Evolutionary conservation across 2,329 filamentous ascomycete species (phyloP), one percentile per base, ranked within the genome.

Genomic region (Ceratocystis cubensis): DNA sequence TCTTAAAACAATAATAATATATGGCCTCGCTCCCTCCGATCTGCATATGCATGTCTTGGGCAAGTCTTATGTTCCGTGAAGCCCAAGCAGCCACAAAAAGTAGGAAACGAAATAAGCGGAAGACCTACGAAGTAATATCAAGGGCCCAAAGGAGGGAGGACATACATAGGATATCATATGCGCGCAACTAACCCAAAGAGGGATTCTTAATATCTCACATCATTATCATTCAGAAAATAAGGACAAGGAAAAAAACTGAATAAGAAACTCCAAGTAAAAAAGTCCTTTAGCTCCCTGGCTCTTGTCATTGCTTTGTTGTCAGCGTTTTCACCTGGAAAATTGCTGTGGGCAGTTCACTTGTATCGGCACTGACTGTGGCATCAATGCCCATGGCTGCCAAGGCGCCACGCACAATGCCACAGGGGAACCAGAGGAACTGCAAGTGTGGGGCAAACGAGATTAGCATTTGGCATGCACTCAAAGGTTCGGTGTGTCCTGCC

Each of bases 301-400:
- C 45, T 59, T 56, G n/a, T 61, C 72, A 79, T 88, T 73, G 83
- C 76, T 76, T 91, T 41, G 82, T 76, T 30, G 85, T 82, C 64
- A 88, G 79, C 48, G 89, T 94, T 78, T 95, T 95, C 75, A 99
- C 96, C 78, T 99, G 94, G 75, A 99, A 99, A 0, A 92, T 90
- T 45, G 93, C 94, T 5, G 84, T 84, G 0, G 94, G 94, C 65
- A 99, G 80, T 74, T 96, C 93, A 66, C 81, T 88, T 65, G 88
- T 89, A 77, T 96, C 94, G 3, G 91, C 94, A 71, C 96, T 89
- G 1, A 99, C 93, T 1, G 88, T 95, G 8, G 92, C 92, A 71
- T 87, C 87, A 71, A 97, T 91, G 5, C 93, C 94, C 79, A 99
- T 80, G 63, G 88, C 91, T n/a, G 91, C 88, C 63, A 99, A 78